Conservation (phyloP, 169 alveolate species). For the Plasmodium gonderi region DNA sequence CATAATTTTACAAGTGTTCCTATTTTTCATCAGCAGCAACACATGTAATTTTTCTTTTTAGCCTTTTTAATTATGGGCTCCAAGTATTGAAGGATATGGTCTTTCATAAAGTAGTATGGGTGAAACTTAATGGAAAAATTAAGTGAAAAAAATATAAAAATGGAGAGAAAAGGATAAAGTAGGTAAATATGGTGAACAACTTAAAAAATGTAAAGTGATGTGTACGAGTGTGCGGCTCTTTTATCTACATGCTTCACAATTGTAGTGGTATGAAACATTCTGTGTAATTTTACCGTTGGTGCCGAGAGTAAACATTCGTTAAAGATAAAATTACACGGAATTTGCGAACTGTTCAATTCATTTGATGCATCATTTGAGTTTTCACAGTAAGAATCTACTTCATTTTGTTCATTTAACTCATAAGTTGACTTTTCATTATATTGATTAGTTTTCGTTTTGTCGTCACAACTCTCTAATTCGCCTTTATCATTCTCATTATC, state of each 20-base stretch:
- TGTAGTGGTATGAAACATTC: not conserved
- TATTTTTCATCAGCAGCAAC: slow-evolving; percentile 20
- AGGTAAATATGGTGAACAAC: not conserved
- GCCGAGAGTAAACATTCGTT: slow-evolving; percentile 37
- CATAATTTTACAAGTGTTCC: not conserved
- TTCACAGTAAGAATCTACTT: not conserved
- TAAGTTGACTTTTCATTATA: not conserved
- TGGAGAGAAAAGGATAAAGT: not conserved
- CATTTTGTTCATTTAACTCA: slow-evolving; percentile 4
- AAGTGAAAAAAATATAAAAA: no score
- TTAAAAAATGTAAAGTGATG: not conserved
- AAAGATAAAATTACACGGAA: slow-evolving; percentile 8
- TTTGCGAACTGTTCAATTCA: slow-evolving; percentile 3
- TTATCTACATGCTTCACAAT: not conserved
- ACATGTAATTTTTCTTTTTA: slow-evolving; percentile 4
- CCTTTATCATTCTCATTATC: slow-evolving; percentile 7
- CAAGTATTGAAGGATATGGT: slow-evolving; percentile 38
- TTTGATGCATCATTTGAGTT: not conserved
- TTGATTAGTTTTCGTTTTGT: not conserved
- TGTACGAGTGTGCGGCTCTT: not conserved
- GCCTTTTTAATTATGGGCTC: slow-evolving; percentile 69
- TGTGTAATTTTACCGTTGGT: slow-evolving; percentile 29
- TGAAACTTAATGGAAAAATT: slow-evolving; percentile 30
- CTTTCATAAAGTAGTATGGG: slow-evolving; percentile 37
- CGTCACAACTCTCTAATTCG: no score